Evolutionary conservation across 2,329 filamentous ascomycete species (phyloP).

Genomic region (Xylaria sp.): DNA sequence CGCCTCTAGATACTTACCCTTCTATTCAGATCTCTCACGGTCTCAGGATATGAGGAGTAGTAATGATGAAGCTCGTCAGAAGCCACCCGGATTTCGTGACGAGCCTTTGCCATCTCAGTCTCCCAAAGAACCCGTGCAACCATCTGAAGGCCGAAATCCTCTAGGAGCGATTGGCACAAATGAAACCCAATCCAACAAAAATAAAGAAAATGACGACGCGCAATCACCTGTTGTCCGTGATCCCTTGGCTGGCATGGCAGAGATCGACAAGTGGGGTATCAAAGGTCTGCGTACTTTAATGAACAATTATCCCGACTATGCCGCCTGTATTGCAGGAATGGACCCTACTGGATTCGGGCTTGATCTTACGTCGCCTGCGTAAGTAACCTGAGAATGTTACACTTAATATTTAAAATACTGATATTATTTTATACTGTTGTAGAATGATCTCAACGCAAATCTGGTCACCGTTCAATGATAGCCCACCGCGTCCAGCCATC

Average conservation of each 20-base stretch:
- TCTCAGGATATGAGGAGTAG: constrained; percentile 58
- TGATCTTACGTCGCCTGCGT: constrained; percentile 69
- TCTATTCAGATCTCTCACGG: constrained; percentile 52
- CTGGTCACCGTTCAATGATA: constrained; percentile 71
- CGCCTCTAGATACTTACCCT: constrained; percentile 36
- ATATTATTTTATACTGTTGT: constrained; percentile 30
- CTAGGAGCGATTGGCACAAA: constrained; percentile 61
- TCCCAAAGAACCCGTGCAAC: constrained; percentile 51
- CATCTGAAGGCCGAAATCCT: constrained; percentile 54
- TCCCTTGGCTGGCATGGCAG: constrained; percentile 70
- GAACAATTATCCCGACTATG: constrained; percentile 72
- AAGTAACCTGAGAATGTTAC: constrained; percentile 48
- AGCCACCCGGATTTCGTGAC: constrained; percentile 58
- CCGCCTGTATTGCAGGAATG: constrained; percentile 68
- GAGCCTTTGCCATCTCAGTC: constrained; percentile 53
- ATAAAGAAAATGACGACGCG: constrained; percentile 57
- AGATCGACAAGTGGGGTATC: constrained; percentile 72
- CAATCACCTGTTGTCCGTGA: constrained; percentile 61
- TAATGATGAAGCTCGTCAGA: constrained; percentile 61
- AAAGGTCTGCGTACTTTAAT: constrained; percentile 73
- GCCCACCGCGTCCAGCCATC: constrained; percentile 67
- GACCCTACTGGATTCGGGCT: constrained; percentile 68
- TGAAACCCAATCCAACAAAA: constrained; percentile 54
- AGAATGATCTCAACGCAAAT: constrained; percentile 69
- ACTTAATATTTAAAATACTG: constrained; percentile 18